Conservation (phyloP, 306 rosid species). For the Ziziphus jujuba region DNA sequence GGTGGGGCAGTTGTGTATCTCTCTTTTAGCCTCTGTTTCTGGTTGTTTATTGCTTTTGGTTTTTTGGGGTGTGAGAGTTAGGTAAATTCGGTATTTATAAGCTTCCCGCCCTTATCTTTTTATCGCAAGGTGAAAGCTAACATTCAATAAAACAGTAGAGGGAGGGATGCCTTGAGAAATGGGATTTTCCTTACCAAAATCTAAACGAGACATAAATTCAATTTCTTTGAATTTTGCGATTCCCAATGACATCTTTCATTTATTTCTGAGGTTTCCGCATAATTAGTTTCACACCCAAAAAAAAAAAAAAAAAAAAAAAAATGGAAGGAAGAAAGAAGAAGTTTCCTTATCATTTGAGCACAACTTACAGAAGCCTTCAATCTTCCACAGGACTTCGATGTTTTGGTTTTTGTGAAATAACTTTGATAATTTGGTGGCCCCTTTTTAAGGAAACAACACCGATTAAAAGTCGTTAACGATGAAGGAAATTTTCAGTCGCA, state of each 20-base stretch:
- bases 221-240: constrained; percentile 1
- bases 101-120: background rate
- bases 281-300: too few species aligned
- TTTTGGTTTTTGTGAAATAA: too few species aligned
- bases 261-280: background rate
- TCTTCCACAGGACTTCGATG: too few species aligned
- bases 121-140: background rate
- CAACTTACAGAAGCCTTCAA: too few species aligned
- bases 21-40: background rate
- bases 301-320: too few species aligned
- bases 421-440: too few species aligned
- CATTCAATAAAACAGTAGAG: background rate
- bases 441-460: too few species aligned
- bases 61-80: background rate
- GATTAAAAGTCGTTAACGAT: too few species aligned
- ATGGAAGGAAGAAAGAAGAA: too few species aligned
- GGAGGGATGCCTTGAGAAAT: constrained; percentile 21
- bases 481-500: too few species aligned
- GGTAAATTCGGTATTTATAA: constrained; percentile 10
- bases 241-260: constrained; percentile 20
- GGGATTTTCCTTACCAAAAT: constrained; percentile 8
- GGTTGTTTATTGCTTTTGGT: background rate
- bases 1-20: background rate
- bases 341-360: too few species aligned
- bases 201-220: background rate